Evolutionary conservation across 75 land plant species (phyloP).

Genomic region (Pinus taeda): DNA sequence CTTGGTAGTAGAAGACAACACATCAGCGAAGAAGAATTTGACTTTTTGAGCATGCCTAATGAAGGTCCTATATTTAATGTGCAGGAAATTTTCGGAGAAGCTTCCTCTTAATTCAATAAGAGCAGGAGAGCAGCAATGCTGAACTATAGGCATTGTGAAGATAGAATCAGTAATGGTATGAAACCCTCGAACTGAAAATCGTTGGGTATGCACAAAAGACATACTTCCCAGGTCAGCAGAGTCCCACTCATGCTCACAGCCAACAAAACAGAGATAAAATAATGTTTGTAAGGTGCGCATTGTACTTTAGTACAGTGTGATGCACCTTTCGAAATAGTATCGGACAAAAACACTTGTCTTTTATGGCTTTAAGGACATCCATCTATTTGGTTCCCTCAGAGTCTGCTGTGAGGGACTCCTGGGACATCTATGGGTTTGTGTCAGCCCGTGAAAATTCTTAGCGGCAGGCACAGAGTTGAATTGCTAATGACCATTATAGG

Average conservation of each 20-base stretch:
- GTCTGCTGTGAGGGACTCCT: background rate
- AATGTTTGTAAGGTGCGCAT: conserved; percentile 1
- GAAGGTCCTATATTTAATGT: conserved; percentile 3
- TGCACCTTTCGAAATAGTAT: background rate
- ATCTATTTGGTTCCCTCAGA: background rate
- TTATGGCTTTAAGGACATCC: background rate
- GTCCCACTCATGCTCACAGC: conserved; percentile 5
- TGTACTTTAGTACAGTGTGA: background rate
- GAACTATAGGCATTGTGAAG: background rate
- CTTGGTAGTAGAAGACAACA: background rate
- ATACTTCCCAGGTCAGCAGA: conserved; percentile 6
- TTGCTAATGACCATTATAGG: background rate
- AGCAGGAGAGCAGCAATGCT: background rate
- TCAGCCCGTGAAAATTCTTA: background rate
- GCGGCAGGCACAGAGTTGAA: background rate
- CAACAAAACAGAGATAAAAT: conserved; percentile 7
- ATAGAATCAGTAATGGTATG: background rate
- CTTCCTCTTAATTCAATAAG: background rate
- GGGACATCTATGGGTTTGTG: background rate
- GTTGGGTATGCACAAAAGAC: background rate
- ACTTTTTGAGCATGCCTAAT: conserved; percentile 7
- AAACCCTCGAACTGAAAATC: background rate
- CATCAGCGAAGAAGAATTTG: background rate
- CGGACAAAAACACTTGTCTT: background rate
- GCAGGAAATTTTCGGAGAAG: conserved; percentile 6